Evolutionary conservation across 805 yeast genomes (phyloP), one percentile per base, ranked within the genome.

Genomic region (Cyberlindnera veronae): DNA sequence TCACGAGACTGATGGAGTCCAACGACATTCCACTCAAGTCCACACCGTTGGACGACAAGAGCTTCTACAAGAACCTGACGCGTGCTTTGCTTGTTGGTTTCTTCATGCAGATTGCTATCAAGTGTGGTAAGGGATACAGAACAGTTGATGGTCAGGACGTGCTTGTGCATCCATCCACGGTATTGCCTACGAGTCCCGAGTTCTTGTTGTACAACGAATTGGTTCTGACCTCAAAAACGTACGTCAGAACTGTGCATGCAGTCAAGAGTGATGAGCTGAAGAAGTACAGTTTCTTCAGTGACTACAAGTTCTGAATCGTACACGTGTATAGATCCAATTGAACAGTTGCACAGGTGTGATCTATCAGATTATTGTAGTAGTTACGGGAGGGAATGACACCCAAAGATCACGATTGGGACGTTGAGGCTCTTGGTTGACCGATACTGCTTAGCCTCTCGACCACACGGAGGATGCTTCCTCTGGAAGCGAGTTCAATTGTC

Each of bases 31-130:
- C 81, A 42, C 64, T 93, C 39, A 71, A 75, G 44, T 76, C 88
- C 34, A 81, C 88, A 3, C 81, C 84, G 29, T 74, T 65, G 46
- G 84, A 77, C 20, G 81, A 79, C 54, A 69, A 72, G 47, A 77
- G 76, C 37, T 89, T 86, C 65, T 82, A 81, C 62, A 80, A 76
- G 52, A 84, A 87, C 54, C 81, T 93, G 49, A 74, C 95, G 42
- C 85, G 84, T 61, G 96, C 98, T 0, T 65, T 93, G 43, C 74
- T 87, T 4, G 76, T 87, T n/a, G 99, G 99, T 2, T 90, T 89
- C 63, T 93, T 93, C 70, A 90, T 93, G 98, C 99, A 93, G 68
- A 95, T 86, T 40, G 98, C 97, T 24, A 93, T 90, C 68, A 87
- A 86, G 69, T 76, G 84, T n/a, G 81, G 87, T 28, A 84, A 82